phyloP scores from a whole-genome alignment of 495 filamentous ascomycete species.

The Parathielavia hyrcaniae region DNA sequence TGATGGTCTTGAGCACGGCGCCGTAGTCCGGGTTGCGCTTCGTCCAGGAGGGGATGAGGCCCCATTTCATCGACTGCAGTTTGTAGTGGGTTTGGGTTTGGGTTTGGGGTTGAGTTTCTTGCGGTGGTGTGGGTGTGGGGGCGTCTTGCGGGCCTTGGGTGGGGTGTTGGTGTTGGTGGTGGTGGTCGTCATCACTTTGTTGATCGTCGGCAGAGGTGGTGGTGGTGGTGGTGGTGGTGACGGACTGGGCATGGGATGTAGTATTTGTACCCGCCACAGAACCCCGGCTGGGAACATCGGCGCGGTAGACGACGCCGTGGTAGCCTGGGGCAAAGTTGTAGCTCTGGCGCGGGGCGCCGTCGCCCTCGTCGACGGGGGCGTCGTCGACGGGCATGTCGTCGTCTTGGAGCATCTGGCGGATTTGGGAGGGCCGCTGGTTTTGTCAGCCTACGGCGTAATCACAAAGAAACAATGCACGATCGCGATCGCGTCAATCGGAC shows the following conservation, averaged over 20 bases:
- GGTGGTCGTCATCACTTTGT: constrained; percentile 20
- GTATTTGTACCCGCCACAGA: constrained; percentile 20
- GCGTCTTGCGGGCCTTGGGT: too few species aligned
- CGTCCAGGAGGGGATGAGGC: constrained; percentile 42
- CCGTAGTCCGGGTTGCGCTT: constrained; percentile 54
- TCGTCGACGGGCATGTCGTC: constrained; percentile 73
- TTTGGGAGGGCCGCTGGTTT: constrained; percentile 52
- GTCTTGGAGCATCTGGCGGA: constrained; percentile 64
- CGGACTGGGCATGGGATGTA: background rate
- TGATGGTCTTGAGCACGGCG: constrained; percentile 79
- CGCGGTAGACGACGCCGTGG: constrained; percentile 80
- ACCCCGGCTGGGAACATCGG: constrained; percentile 56
- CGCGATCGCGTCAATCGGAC: background rate
- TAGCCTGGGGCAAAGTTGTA: constrained; percentile 93
- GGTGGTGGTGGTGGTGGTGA: too few species aligned
- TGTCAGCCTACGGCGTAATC: background rate
- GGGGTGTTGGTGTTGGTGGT: constrained; percentile 1
- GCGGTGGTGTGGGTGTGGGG: background rate
- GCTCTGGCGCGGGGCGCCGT: constrained; percentile 58
- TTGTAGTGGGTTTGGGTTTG: constrained; percentile 49
- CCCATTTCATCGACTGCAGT: constrained; percentile 90
- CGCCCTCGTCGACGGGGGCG: constrained; percentile 58
- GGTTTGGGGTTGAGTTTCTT: background rate
- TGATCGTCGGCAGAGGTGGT: constrained; percentile 2
- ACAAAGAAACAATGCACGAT: background rate